Conservation (phyloP, 306 rosid genomes). For the Cicer cuneatum region DNA sequence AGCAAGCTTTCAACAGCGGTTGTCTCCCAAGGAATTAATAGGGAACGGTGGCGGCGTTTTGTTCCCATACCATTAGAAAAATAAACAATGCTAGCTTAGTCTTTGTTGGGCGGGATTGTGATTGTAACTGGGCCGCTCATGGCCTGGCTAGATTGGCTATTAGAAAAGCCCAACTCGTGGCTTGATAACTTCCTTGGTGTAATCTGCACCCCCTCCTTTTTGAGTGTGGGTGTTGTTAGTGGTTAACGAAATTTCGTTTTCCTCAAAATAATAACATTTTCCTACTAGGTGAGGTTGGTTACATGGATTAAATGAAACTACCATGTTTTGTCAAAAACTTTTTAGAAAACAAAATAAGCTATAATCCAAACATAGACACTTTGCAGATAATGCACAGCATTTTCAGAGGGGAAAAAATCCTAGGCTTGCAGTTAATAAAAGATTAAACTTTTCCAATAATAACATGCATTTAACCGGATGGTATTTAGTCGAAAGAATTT, state of each 20-base stretch:
- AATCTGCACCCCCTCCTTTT: too few relatives aligned
- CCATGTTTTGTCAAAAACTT: neutral
- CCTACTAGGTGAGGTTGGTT: neutral
- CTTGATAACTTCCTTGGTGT: too few relatives aligned
- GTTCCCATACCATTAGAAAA: too few relatives aligned
- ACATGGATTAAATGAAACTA: conserved; percentile 14
- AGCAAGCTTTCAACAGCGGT: neutral
- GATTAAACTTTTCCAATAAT: neutral
- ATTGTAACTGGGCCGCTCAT: too few relatives aligned
- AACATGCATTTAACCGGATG: neutral
- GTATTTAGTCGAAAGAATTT: conserved; percentile 15
- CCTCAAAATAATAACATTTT: neutral
- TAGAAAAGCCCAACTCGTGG: too few relatives aligned
- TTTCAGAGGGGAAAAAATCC: neutral
- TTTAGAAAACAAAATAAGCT: conserved; percentile 19
- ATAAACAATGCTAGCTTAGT: too few relatives aligned
- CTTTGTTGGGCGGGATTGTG: too few relatives aligned
- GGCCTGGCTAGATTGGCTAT: too few relatives aligned
- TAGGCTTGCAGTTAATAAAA: conserved; percentile 24
- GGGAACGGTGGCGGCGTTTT: too few relatives aligned
- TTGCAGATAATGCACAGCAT: conserved; percentile 11
- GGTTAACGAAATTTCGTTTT: too few relatives aligned
- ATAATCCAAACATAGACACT: conserved; percentile 10
- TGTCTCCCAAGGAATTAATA: too few relatives aligned
- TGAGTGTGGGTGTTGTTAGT: too few relatives aligned